Evolutionary conservation across 2,329 filamentous ascomycete genomes (phyloP).

Genomic region (Diaporthe sp.): DNA sequence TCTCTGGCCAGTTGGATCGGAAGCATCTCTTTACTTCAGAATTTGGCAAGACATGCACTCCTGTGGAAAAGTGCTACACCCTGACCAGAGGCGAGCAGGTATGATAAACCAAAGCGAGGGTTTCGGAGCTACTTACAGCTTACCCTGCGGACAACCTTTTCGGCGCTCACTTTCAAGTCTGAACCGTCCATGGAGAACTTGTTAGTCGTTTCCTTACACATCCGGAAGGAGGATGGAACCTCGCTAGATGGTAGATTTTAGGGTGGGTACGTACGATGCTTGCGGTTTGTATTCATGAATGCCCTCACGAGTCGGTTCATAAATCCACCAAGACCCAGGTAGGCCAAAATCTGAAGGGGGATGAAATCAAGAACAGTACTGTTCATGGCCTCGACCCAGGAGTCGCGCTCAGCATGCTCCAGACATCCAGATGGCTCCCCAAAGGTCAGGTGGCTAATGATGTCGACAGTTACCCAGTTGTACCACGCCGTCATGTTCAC

Average conservation of each 20-base stretch:
- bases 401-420: slow-evolving; percentile 41
- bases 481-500: slow-evolving; percentile 43
- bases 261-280: slow-evolving; percentile 4
- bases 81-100: not conserved
- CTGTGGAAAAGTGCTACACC: not conserved
- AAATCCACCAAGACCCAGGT: not conserved
- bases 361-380: slow-evolving; percentile 37
- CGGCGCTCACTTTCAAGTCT: slow-evolving; percentile 22
- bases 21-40: too few species aligned
- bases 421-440: slow-evolving; percentile 46
- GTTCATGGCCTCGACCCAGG: slow-evolving; percentile 44
- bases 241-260: not conserved
- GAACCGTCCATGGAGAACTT: not conserved
- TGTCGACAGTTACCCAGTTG: slow-evolving; percentile 45
- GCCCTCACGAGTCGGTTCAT: not conserved
- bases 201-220: not conserved
- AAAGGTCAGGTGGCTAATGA: slow-evolving; percentile 46
- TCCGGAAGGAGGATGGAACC: not conserved
- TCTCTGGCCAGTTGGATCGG: too few species aligned
- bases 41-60: not conserved
- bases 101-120: not conserved
- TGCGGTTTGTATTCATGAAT: slow-evolving; percentile 2
- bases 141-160: slow-evolving; percentile 18
- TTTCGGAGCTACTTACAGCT: not conserved
- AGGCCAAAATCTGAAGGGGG: slow-evolving; percentile 11